These are phyloP conservation scores for Lachnum nothofagi DNA, from an alignment of 2,329 filamentous ascomycete species.

Conservation along the genomic window DNA sequence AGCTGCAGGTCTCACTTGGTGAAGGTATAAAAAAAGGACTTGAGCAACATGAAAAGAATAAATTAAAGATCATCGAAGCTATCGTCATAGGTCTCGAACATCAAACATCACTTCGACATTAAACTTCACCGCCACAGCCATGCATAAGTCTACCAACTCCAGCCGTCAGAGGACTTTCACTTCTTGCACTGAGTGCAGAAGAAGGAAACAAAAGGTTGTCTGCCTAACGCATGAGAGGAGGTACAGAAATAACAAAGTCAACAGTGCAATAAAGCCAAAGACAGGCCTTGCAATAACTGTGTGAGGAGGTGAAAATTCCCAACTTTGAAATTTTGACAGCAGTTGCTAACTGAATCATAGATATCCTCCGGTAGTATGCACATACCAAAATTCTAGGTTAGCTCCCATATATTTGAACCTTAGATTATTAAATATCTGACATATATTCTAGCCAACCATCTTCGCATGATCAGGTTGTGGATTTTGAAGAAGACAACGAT, in stretches of 20 bases:
- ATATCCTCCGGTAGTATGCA: constrained; percentile 21
- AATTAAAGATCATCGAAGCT: constrained; percentile 1
- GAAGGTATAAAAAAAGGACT: constrained; percentile 7
- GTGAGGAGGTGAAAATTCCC: constrained; percentile 4
- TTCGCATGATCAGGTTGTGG: constrained; percentile 9
- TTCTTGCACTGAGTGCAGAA: constrained; percentile 24
- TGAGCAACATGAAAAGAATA: constrained; percentile 10
- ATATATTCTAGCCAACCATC: constrained; percentile 13
- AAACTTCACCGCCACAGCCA: constrained; percentile 1
- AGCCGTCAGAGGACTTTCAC: constrained; percentile 22
- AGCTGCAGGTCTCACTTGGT: constrained; percentile 8
- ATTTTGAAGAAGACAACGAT: constrained; percentile 4
- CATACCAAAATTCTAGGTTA: constrained; percentile 21
- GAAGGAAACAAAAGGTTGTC: constrained; percentile 22
- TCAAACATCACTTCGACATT: background rate
- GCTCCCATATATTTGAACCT: background rate
- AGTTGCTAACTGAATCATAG: background rate
- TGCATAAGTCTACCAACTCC: background rate
- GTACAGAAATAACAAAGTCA: background rate
- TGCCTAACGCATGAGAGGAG: background rate
- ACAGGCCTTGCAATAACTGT: constrained; percentile 24
- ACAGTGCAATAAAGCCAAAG: constrained; percentile 27
- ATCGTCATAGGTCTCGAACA: background rate
- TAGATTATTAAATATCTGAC: constrained; percentile 7
- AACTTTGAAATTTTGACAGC: background rate